These are phyloP conservation scores for Hibiscus syriacus DNA, from an alignment of 345 rosid genomes.

Conservation along the genomic window DNA sequence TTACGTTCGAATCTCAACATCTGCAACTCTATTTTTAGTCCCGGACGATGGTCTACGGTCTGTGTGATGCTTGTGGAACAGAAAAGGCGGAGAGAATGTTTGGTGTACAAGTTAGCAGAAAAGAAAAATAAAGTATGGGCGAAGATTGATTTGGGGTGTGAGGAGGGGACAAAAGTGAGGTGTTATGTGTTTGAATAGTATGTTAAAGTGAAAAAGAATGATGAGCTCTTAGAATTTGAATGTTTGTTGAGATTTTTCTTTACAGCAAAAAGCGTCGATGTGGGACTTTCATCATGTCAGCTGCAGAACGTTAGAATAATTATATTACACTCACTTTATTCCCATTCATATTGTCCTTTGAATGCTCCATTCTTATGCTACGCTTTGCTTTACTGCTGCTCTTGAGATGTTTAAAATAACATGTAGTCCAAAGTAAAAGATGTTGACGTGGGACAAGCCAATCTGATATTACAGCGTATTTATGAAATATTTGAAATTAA, in stretches of 20 bases:
- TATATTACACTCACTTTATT: not conserved
- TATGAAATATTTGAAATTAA: not conserved
- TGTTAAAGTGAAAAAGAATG: conserved; percentile 8
- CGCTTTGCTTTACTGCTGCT: not conserved
- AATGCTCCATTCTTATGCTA: not conserved
- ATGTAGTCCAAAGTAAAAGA: not conserved
- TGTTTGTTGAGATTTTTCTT: conserved; percentile 5
- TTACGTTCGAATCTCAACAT: not conserved
- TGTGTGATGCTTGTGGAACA: not conserved
- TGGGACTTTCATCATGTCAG: not conserved
- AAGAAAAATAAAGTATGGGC: not conserved
- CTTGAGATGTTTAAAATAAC: too few relatives aligned
- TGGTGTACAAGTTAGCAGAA: conserved; percentile 5
- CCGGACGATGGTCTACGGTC: not conserved
- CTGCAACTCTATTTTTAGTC: not conserved
- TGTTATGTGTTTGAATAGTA: conserved; percentile 1
- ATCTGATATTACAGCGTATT: not conserved
- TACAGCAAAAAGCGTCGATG: not conserved
- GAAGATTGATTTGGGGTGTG: not conserved
- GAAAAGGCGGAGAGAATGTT: not conserved
- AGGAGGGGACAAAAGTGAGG: conserved; percentile 13
- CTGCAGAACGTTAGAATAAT: not conserved
- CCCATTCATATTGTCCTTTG: not conserved
- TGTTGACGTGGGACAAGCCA: not conserved
- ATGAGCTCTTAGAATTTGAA: not conserved